These are phyloP conservation scores for Suillus paluster DNA, from an alignment of 768 basidiomycete genomes.

Conservation along the genomic window DNA sequence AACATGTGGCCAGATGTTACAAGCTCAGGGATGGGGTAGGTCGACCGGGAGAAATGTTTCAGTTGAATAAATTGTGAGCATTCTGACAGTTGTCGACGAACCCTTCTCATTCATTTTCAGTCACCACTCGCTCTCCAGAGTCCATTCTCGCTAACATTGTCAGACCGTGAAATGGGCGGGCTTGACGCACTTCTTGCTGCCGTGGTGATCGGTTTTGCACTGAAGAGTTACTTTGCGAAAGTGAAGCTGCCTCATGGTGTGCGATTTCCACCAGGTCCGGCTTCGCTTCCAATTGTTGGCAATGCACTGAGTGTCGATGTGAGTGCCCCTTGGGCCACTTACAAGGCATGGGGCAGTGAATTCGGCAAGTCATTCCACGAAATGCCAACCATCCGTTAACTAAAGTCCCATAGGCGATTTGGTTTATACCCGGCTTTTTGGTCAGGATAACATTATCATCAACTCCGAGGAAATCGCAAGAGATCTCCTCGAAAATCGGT, in stretches of 20 bases:
- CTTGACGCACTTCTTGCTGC: not conserved
- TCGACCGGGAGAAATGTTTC: no score
- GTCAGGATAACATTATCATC: conserved; percentile 14
- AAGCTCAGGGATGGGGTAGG: no score
- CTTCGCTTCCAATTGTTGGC: not conserved
- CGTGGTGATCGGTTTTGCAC: not conserved
- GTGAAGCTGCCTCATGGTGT: not conserved
- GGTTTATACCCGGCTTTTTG: conserved; percentile 9
- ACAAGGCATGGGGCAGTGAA: conserved; percentile 1
- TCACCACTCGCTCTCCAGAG: not conserved
- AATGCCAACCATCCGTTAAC: not conserved
- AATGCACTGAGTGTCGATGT: not conserved
- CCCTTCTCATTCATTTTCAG: not conserved
- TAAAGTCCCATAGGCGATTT: conserved; percentile 10
- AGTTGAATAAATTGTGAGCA: no score
- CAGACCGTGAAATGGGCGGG: not conserved
- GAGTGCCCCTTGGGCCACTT: not conserved
- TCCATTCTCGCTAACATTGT: not conserved
- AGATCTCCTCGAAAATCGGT: conserved; percentile 15
- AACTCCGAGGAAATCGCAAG: conserved; percentile 16
- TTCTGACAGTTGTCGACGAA: not conserved
- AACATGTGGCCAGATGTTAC: no score
- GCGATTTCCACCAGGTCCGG: conserved; percentile 1
- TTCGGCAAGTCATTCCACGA: not conserved
- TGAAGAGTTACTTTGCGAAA: not conserved